Conservation (phyloP, 2,329 filamentous ascomycete genomes). For the Mariannaea sp. region DNA sequence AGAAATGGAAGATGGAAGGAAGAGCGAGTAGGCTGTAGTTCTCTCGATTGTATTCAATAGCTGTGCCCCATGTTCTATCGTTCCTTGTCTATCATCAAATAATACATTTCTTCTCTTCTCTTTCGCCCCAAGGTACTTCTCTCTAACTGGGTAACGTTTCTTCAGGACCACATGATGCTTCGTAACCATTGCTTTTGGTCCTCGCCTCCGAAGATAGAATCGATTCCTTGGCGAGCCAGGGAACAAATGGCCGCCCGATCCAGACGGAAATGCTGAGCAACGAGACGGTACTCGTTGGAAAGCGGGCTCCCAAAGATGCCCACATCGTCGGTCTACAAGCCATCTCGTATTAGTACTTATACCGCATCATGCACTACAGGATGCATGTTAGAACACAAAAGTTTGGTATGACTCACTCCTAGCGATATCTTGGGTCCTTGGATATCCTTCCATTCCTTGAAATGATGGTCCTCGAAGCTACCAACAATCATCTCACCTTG, state of each 20-base stretch:
- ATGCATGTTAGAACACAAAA: too few species aligned
- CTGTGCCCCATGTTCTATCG: too few species aligned
- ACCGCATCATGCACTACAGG: too few species aligned
- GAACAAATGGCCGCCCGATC: constrained; percentile 50
- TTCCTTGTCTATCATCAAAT: too few species aligned
- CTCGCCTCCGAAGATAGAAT: constrained; percentile 69
- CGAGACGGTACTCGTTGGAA: constrained; percentile 77
- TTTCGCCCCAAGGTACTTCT: too few species aligned
- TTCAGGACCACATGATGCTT: constrained; percentile 53
- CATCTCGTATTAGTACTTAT: constrained; percentile 6
- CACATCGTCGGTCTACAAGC: constrained; percentile 75
- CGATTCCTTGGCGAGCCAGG: constrained; percentile 65
- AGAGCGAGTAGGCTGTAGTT: too few species aligned
- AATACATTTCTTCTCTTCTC: too few species aligned
- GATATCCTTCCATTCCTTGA: constrained; percentile 70
- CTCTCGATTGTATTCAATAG: too few species aligned
- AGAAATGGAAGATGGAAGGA: too few species aligned
- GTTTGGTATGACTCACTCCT: constrained; percentile 60
- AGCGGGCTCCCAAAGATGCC: constrained; percentile 78
- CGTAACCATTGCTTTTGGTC: constrained; percentile 63
- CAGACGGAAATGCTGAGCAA: constrained; percentile 71
- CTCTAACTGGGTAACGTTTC: not conserved
- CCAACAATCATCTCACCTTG: constrained; percentile 73
- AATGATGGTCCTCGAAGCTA: constrained; percentile 72
- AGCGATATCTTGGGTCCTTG: constrained; percentile 66